phyloP scores from a whole-genome alignment of 257 asterid species.

The Ilex asprella region DNA sequence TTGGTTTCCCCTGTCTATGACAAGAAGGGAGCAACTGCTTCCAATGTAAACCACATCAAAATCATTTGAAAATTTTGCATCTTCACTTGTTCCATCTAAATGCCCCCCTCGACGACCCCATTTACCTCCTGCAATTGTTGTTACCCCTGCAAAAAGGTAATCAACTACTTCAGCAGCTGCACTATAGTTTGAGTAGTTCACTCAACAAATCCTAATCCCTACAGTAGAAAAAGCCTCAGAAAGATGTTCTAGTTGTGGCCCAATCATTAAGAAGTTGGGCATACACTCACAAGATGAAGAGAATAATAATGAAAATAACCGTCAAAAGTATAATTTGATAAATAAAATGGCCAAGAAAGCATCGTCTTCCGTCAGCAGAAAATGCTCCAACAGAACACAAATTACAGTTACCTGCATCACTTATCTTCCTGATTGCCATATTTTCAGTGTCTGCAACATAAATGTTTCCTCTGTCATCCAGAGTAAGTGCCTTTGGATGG shows the following conservation, averaged over 20 bases:
- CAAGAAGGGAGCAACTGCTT: constrained; percentile 96
- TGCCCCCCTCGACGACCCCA: constrained; percentile 82
- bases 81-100: constrained; percentile 96
- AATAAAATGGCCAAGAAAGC: too few species aligned
- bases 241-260: too few species aligned
- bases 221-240: too few species aligned
- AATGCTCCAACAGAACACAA: background rate
- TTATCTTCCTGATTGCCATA: too few species aligned
- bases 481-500: background rate
- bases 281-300: too few species aligned
- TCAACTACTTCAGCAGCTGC: background rate
- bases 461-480: background rate
- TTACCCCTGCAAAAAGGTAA: constrained; percentile 47
- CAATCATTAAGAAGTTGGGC: too few species aligned
- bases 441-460: background rate
- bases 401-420: background rate
- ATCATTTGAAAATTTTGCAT: constrained; percentile 89
- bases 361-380: background rate
- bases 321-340: too few species aligned
- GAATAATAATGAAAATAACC: too few species aligned
- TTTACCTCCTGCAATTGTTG: constrained; percentile 98
- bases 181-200: too few species aligned
- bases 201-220: too few species aligned
- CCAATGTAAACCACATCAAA: constrained; percentile 91
- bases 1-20: constrained; percentile 87